These are phyloP conservation scores for Pythium rhizo-oryzae DNA, from an alignment of 352 stramenopile genomes.

Conservation along the genomic window DNA sequence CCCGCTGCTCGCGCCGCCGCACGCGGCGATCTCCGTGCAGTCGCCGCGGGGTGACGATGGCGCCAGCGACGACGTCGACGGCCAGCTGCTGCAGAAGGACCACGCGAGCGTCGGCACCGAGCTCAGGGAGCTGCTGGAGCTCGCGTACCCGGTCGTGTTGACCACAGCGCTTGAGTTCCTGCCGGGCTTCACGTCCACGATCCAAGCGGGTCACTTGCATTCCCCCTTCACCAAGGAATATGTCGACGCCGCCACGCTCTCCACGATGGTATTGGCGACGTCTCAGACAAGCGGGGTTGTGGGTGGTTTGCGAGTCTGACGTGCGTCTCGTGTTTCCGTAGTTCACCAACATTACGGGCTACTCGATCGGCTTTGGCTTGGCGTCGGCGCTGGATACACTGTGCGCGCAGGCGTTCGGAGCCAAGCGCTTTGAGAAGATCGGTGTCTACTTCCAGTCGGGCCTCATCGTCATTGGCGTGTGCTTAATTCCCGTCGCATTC, in stretches of 20 bases:
- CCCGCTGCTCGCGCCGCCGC: slow-evolving; percentile 17
- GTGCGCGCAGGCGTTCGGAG: slow-evolving; percentile 83
- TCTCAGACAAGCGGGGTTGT: background rate
- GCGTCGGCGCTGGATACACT: slow-evolving; percentile 89
- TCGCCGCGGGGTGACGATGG: background rate
- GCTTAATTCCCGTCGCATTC: slow-evolving; percentile 43
- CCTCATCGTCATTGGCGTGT: slow-evolving; percentile 47
- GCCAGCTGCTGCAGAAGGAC: too few relatives aligned
- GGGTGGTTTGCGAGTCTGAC: background rate
- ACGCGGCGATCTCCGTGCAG: background rate
- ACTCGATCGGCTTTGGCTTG: slow-evolving; percentile 67
- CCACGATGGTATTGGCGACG: slow-evolving; percentile 62
- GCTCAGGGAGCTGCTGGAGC: slow-evolving; percentile 42
- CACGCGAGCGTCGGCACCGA: slow-evolving; percentile 31
- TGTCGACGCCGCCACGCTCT: slow-evolving; percentile 69
- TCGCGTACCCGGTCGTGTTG: slow-evolving; percentile 53
- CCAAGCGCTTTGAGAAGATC: slow-evolving; percentile 52
- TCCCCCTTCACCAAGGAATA: slow-evolving; percentile 56
- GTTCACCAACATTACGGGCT: slow-evolving; percentile 69
- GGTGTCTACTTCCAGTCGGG: slow-evolving; percentile 69
- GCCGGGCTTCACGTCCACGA: slow-evolving; percentile 57
- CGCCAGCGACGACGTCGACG: too few relatives aligned
- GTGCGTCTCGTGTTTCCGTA: slow-evolving; percentile 3
- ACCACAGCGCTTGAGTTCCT: slow-evolving; percentile 53
- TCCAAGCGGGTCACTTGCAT: slow-evolving; percentile 68